A percentile compares a stretch with the other conserved stretches of the same genome.
phyloP scores from a whole-genome alignment of 176 grass and related monocot species.

The Lolium multiflorum region DNA sequence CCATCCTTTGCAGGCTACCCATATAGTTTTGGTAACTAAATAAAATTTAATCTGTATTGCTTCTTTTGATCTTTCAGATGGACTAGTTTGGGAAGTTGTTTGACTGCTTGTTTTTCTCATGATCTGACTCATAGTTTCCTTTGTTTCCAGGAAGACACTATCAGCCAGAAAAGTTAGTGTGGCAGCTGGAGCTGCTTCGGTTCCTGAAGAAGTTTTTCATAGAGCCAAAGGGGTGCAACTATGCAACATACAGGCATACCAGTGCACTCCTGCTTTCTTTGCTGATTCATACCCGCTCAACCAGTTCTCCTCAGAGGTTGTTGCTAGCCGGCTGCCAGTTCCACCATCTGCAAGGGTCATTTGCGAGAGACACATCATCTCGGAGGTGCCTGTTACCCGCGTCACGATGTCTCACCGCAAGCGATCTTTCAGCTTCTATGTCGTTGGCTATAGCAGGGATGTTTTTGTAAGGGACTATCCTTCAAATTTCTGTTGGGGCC shows the following conservation, averaged over 20 bases:
- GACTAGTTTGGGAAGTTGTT: neutral
- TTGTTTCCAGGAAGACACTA: conserved; percentile 68
- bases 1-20: neutral
- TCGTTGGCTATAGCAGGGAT: conserved; percentile 73
- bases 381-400: conserved; percentile 76
- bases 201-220: conserved; percentile 90
- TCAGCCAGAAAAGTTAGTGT: conserved; percentile 74
- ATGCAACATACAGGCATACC: conserved; percentile 91
- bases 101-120: neutral
- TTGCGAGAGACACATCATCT: conserved; percentile 83
- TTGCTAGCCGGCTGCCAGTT: conserved; percentile 59
- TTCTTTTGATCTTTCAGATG: neutral
- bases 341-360: conserved; percentile 75
- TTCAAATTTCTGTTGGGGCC: conserved; percentile 78
- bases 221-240: conserved; percentile 77
- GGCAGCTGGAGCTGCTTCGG: conserved; percentile 72
- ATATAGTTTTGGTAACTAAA: neutral
- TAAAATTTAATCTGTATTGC: neutral
- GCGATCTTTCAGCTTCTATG: conserved; percentile 76
- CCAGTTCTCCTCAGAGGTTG: conserved; percentile 86
- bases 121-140: neutral
- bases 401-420: conserved; percentile 72
- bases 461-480: conserved; percentile 88
- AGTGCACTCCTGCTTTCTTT: conserved; percentile 94
- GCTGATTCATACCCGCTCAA: conserved; percentile 89